phyloP scores from a whole-genome alignment of 163 green algal species.

The Chlamydomonas reinhardtii region DNA sequence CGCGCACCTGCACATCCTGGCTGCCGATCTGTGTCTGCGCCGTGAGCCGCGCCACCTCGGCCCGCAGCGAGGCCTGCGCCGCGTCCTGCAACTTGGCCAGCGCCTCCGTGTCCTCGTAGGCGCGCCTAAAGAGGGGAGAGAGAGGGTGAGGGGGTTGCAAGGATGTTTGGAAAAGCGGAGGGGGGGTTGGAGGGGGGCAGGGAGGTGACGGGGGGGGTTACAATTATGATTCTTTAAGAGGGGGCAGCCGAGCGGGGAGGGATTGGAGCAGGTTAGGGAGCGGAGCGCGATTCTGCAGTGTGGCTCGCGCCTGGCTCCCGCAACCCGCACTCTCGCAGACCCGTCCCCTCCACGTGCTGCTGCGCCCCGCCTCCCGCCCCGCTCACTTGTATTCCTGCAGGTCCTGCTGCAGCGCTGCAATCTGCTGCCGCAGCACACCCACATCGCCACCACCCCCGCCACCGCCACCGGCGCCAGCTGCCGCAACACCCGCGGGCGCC shows the following conservation, averaged over 20 bases:
- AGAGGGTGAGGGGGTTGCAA: no score
- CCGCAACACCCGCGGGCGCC: not conserved
- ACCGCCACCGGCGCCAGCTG: not conserved
- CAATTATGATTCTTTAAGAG: no score
- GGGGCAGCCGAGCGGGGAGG: no score
- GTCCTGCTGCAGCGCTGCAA: conserved; percentile 2
- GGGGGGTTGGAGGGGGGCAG: no score
- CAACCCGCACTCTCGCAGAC: no score
- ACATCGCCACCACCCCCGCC: not conserved
- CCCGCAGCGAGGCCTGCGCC: conserved; percentile 12
- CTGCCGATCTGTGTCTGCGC: conserved; percentile 13
- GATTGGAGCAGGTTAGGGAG: no score
- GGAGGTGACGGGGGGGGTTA: no score
- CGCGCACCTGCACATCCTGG: conserved; percentile 28
- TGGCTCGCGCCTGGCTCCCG: no score
- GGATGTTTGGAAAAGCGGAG: no score
- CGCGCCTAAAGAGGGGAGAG: not conserved
- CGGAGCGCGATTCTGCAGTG: no score
- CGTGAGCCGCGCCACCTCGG: conserved; percentile 25
- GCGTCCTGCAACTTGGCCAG: conserved; percentile 25
- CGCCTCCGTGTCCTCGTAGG: conserved; percentile 39
- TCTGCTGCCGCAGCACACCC: not conserved
- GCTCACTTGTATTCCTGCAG: conserved; percentile 41
- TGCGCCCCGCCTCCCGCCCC: no score
- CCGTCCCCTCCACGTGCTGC: not conserved